phyloP scores from a whole-genome alignment of 805 yeast genomes.

The Saturnispora sanitii region DNA sequence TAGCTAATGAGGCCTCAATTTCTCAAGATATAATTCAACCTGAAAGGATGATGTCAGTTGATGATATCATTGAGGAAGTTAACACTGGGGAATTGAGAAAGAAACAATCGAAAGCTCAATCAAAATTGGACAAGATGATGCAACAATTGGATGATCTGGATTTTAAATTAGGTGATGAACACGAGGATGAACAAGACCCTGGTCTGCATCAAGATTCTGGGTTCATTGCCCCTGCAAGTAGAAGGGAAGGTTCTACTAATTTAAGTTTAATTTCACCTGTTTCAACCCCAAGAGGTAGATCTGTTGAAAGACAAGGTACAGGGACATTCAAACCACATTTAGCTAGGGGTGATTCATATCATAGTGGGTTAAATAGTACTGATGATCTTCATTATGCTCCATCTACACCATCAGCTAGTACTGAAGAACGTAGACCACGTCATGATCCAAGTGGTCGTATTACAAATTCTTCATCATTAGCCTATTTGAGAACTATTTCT shows the following conservation, averaged over 20 bases:
- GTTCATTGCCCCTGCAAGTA: conserved; percentile 36
- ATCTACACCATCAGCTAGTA: conserved; percentile 16
- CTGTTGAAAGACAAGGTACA: conserved; percentile 19
- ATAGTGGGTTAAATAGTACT: conserved; percentile 34
- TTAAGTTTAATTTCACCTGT: conserved; percentile 15
- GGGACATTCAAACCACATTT: conserved; percentile 45
- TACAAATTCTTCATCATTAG: conserved; percentile 31
- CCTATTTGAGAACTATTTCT: conserved; percentile 56
- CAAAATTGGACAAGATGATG: conserved; percentile 4
- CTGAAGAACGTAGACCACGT: not conserved
- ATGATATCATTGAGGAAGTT: conserved; percentile 25
- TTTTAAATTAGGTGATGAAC: conserved; percentile 24
- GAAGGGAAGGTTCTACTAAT: conserved; percentile 31
- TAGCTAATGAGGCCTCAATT: conserved; percentile 1
- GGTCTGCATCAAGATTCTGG: conserved; percentile 29
- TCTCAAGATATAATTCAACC: conserved; percentile 18
- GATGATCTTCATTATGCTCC: conserved; percentile 23
- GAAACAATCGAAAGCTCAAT: conserved; percentile 3
- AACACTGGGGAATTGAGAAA: conserved; percentile 23
- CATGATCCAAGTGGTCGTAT: conserved; percentile 9
- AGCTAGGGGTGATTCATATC: conserved; percentile 73
- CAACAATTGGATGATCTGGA: conserved; percentile 7
- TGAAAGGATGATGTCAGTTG: conserved; percentile 21
- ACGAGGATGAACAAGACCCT: conserved; percentile 15
- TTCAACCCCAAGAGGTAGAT: conserved; percentile 19